Conservation (phyloP, 495 filamentous ascomycete species). For the Tetracladium marchalianum region DNA sequence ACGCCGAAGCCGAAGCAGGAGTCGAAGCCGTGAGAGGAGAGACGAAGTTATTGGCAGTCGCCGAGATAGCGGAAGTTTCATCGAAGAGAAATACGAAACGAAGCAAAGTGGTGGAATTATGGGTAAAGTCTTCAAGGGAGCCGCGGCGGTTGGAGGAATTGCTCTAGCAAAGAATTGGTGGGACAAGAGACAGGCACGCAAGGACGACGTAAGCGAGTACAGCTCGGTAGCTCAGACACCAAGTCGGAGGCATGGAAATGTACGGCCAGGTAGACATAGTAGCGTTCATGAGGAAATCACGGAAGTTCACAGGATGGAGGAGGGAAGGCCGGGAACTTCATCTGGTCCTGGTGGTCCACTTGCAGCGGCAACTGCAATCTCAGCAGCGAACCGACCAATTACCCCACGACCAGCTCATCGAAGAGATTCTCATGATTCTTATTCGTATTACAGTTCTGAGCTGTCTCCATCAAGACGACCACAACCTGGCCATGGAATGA, state of each 20-base stretch:
- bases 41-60: conserved; percentile 37
- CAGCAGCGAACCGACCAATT: conserved; percentile 28
- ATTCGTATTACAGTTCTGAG: conserved; percentile 30
- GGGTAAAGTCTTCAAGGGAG: conserved; percentile 55
- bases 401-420: conserved; percentile 31
- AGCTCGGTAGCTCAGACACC: conserved; percentile 43
- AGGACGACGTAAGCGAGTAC: conserved; percentile 51
- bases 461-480: conserved; percentile 28
- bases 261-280: conserved; percentile 16
- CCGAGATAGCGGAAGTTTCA: conserved; percentile 37
- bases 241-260: conserved; percentile 26
- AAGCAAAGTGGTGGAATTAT: conserved; percentile 45
- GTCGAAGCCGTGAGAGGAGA: conserved; percentile 21
- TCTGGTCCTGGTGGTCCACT: conserved; percentile 30
- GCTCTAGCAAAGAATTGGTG: conserved; percentile 55
- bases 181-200: conserved; percentile 42
- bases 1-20: conserved; percentile 18
- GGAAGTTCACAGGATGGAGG: conserved; percentile 28
- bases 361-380: conserved; percentile 28
- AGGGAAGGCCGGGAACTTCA: conserved; percentile 21
- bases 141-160: conserved; percentile 56
- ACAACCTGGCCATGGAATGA: conserved; percentile 37
- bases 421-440: conserved; percentile 33
- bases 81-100: conserved; percentile 44
- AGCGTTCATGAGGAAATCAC: conserved; percentile 38